Evolutionary conservation across 2,329 filamentous ascomycete genomes (phyloP).

Genomic region (Aspergillus neotritici): DNA sequence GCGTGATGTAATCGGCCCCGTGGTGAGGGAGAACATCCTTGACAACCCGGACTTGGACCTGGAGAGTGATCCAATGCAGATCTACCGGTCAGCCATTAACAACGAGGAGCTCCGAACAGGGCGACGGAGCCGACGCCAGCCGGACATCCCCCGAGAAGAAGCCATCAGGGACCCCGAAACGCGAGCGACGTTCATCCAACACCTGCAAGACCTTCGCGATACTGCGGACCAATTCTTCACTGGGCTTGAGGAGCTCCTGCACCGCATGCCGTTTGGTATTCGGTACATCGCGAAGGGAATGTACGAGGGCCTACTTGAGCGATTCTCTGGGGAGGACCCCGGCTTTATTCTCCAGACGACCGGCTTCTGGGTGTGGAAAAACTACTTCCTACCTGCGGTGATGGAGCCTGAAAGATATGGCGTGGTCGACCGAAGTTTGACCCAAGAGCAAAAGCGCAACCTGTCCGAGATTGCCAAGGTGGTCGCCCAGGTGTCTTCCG

Average conservation of each 20-base stretch:
- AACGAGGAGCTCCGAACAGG: slow-evolving; percentile 95
- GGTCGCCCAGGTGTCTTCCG: slow-evolving; percentile 79
- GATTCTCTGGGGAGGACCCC: slow-evolving; percentile 74
- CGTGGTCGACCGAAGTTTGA: slow-evolving; percentile 81
- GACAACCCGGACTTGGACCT: slow-evolving; percentile 87
- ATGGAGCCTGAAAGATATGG: slow-evolving; percentile 88
- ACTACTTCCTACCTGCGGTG: slow-evolving; percentile 85
- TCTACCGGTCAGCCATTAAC: slow-evolving; percentile 91
- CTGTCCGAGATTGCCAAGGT: slow-evolving; percentile 87
- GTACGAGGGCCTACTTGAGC: slow-evolving; percentile 68
- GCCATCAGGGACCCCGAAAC: slow-evolving; percentile 97
- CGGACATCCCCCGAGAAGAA: slow-evolving; percentile 82
- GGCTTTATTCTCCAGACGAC: slow-evolving; percentile 75
- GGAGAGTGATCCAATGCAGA: slow-evolving; percentile 95
- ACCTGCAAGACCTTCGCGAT: slow-evolving; percentile 87
- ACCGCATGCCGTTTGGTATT: slow-evolving; percentile 87
- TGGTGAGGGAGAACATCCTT: slow-evolving; percentile 87
- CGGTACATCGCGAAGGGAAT: slow-evolving; percentile 83
- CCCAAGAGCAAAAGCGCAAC: slow-evolving; percentile 89
- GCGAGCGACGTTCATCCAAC: slow-evolving; percentile 84
- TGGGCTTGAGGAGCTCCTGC: slow-evolving; percentile 73
- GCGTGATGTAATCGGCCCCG: slow-evolving; percentile 73
- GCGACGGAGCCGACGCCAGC: slow-evolving; percentile 69
- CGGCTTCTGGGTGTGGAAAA: slow-evolving; percentile 88
- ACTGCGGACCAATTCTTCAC: slow-evolving; percentile 88